phyloP scores from a whole-genome alignment of 2,329 filamentous ascomycete species.

The Neofusicoccum umdonicola region DNA sequence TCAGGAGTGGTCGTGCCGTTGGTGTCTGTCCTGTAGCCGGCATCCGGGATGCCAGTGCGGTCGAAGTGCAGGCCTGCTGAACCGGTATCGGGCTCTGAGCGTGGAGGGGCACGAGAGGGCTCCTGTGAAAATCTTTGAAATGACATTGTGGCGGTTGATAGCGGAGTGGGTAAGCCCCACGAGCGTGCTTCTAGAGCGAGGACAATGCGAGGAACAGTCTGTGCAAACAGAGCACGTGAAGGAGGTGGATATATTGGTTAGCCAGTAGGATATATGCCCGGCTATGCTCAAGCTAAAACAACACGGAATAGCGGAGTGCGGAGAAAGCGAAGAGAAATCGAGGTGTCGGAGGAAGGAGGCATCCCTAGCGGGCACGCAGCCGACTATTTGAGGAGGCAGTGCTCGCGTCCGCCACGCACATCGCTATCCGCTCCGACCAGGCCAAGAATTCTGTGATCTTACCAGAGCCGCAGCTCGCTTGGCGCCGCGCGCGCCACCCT shows the following conservation, averaged over 20 bases:
- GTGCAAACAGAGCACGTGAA: not conserved
- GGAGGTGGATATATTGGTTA: conserved; percentile 6
- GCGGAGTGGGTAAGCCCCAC: not conserved
- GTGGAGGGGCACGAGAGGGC: not conserved
- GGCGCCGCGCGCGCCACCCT: conserved; percentile 4
- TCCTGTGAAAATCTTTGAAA: not conserved
- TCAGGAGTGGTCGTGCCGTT: not conserved
- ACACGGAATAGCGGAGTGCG: not conserved
- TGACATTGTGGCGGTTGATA: not conserved
- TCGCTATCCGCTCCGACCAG: not conserved
- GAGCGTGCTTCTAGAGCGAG: not conserved
- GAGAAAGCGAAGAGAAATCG: not conserved
- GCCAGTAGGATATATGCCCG: not conserved
- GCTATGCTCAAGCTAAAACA: not conserved
- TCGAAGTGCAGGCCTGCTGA: not conserved
- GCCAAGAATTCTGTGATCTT: conserved; percentile 13
- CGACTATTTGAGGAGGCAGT: conserved; percentile 12
- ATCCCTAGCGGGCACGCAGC: not conserved
- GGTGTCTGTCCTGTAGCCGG: not conserved
- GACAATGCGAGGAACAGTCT: not conserved
- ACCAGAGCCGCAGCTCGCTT: conserved; percentile 8
- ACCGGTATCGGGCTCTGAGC: not conserved
- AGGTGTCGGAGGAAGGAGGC: not conserved
- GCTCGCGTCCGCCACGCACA: conserved; percentile 5
- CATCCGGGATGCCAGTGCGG: not conserved